Conservation (phyloP, 345 rosid species). For the Rhodomyrtus tomentosa region DNA sequence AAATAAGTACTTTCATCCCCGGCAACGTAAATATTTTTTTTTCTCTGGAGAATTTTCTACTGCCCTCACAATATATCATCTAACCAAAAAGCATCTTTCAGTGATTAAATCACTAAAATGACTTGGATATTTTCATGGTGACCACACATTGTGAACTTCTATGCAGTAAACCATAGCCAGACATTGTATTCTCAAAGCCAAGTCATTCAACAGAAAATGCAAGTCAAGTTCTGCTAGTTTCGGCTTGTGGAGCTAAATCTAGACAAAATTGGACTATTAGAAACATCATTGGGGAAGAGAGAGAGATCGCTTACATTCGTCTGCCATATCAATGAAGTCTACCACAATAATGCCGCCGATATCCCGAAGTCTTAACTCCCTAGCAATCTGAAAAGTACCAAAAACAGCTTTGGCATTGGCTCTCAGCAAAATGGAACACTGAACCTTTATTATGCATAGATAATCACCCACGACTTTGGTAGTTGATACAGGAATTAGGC, state of each 20-base stretch:
- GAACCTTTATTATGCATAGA: not conserved
- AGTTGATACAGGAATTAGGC: not conserved
- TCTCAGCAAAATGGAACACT: not conserved
- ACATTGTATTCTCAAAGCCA: not conserved
- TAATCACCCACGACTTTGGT: not conserved
- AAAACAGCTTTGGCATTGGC: not conserved
- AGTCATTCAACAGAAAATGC: not conserved
- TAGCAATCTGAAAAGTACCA: constrained; percentile 62
- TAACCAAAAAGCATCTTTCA: not conserved
- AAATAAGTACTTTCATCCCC: not conserved
- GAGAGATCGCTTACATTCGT: constrained; percentile 56
- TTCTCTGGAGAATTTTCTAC: not conserved
- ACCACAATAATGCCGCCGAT: constrained; percentile 97
- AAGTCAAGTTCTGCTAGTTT: not conserved
- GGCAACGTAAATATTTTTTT: not conserved
- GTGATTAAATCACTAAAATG: not conserved
- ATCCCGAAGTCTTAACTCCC: constrained; percentile 92
- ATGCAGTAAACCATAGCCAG: not conserved
- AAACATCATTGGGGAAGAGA: not conserved
- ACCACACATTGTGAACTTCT: not conserved
- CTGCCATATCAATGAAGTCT: constrained; percentile 94
- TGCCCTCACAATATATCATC: not conserved
- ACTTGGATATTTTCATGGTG: not conserved
- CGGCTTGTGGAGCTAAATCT: not conserved
- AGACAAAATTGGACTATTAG: not conserved